These are phyloP conservation scores for Pisolithus albus DNA, from an alignment of 768 basidiomycete genomes.

Conservation along the genomic window DNA sequence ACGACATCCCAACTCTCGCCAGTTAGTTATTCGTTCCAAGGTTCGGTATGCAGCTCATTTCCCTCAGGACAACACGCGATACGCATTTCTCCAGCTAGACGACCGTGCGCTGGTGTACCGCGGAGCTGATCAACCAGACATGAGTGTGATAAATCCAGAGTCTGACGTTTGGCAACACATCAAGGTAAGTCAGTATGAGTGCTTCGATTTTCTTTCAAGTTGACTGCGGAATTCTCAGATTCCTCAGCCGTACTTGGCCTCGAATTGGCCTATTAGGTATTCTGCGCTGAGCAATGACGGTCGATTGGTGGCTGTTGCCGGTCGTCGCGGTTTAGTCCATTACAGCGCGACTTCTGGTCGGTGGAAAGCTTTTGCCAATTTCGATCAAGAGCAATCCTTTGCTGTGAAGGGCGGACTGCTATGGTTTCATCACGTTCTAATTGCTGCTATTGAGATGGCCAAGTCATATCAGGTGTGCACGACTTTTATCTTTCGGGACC, in stretches of 20 bases:
- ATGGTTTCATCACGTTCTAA: slow-evolving; percentile 95
- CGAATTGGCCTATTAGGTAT: slow-evolving; percentile 92
- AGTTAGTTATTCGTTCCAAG: slow-evolving; percentile 38
- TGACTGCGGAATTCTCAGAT: slow-evolving; percentile 45
- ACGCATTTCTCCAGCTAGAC: slow-evolving; percentile 93
- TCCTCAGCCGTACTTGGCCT: slow-evolving; percentile 79
- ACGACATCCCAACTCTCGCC: slow-evolving; percentile 88
- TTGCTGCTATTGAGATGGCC: slow-evolving; percentile 81
- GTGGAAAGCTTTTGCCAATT: slow-evolving; percentile 85
- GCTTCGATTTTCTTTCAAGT: not conserved
- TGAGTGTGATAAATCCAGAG: slow-evolving; percentile 97
- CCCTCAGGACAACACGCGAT: slow-evolving; percentile 87
- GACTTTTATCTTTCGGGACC: not conserved
- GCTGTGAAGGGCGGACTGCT: slow-evolving; percentile 82
- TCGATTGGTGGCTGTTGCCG: slow-evolving; percentile 86
- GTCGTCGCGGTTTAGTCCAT: slow-evolving; percentile 83
- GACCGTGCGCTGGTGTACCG: slow-evolving; percentile 90
- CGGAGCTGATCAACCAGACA: slow-evolving; percentile 94
- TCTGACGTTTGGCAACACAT: slow-evolving; percentile 98
- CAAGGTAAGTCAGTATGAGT: slow-evolving; percentile 46
- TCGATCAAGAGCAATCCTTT: slow-evolving; percentile 82
- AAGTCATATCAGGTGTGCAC: slow-evolving; percentile 66
- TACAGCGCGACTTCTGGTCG: slow-evolving; percentile 91
- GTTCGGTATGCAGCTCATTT: slow-evolving; percentile 3
- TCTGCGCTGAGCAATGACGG: slow-evolving; percentile 89